Evolutionary conservation across 2,329 filamentous ascomycete species (phyloP), one percentile per base, ranked within the genome.

Genomic region (Trichoderma atroviride): DNA sequence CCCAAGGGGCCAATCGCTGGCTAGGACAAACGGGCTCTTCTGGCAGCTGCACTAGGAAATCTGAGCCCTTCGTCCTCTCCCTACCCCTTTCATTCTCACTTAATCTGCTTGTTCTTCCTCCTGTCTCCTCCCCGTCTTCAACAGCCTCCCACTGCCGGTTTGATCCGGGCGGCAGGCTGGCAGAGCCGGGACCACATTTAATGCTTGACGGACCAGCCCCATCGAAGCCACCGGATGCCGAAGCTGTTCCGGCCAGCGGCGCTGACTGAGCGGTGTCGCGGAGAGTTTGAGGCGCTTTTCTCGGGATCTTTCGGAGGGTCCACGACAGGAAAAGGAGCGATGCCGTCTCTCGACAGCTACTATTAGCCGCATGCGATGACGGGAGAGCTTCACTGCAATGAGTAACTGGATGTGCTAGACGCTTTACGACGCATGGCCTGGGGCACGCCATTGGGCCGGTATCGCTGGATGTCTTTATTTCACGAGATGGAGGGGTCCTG

Each of bases 171-270:
- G 29, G 29, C 40, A 19, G 33, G 29, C n/a, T 19, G 22, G 22
- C 16, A 27, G 24, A 47, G 31, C 43, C 43, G 60, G 60, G 59
- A 31, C 22, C 31, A 27, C n/a, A 10, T 57, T 27, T 52, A 27
- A 22, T n/a, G 52, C 53, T 27, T 50, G 6, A 47, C 59, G 58
- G 40, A 59, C 35, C 52, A 35, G 35, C 35, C 66, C 58, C 52
- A 37, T 69, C 64, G 31, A 50, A 31, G 52, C 59, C 66, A 47
- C 50, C 37, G 58, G 50, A 69, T 69, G 27, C 66, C 66, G 66
- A 69, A 61, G 66, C 66, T 63, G 56, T 57, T 61, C 65, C 65
- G 57, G 65, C 50, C 57, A 68, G 57, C 56, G 47, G 57, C 57
- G 40, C 31, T 61, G 43, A 60, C 65, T 57, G 52, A 16, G n/a